Percentiles rank a stretch among this genome's conserved stretches.
Evolutionary conservation across 352 stramenopile genomes (phyloP).

Genomic region (Globisporangium uncinulatum): DNA sequence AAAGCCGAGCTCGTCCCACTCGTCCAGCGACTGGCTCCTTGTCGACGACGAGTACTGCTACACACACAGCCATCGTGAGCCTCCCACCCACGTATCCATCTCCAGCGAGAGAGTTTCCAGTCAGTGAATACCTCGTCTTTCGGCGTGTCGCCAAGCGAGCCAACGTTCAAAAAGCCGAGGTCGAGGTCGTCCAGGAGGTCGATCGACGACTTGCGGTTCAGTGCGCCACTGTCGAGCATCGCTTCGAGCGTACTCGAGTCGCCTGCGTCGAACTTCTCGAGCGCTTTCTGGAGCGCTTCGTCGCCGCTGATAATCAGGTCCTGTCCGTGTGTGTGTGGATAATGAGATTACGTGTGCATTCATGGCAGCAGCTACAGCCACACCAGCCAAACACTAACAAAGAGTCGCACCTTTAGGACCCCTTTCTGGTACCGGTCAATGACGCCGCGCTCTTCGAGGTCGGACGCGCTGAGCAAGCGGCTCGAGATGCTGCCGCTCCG

Average conservation of each 20-base stretch:
- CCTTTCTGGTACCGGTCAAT: conserved; percentile 90
- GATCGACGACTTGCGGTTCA: conserved; percentile 83
- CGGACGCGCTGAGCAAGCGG: conserved; percentile 80
- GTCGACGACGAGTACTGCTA: conserved; percentile 47
- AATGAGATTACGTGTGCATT: no score
- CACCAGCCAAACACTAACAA: neutral
- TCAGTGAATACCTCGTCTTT: conserved; percentile 57
- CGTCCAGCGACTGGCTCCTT: conserved; percentile 72
- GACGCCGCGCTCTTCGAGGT: conserved; percentile 86
- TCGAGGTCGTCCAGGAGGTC: conserved; percentile 84
- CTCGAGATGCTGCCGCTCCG: conserved; percentile 83
- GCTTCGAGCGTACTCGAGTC: conserved; percentile 82
- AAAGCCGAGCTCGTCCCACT: conserved; percentile 86
- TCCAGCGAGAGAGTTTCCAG: conserved; percentile 3
- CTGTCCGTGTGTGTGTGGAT: conserved; percentile 14
- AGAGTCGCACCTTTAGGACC: conserved; percentile 66
- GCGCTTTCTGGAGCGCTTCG: conserved; percentile 80
- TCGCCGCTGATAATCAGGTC: conserved; percentile 91
- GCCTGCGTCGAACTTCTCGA: conserved; percentile 87
- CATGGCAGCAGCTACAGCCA: neutral
- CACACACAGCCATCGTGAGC: neutral
- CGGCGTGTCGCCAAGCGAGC: conserved; percentile 73
- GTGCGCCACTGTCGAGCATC: conserved; percentile 72
- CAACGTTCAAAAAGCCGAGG: conserved; percentile 85
- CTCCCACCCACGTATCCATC: neutral